Evolutionary conservation across 805 yeast genomes (phyloP), one percentile per base, ranked within the genome.

Genomic region (Phaffomyces thermotolerans): DNA sequence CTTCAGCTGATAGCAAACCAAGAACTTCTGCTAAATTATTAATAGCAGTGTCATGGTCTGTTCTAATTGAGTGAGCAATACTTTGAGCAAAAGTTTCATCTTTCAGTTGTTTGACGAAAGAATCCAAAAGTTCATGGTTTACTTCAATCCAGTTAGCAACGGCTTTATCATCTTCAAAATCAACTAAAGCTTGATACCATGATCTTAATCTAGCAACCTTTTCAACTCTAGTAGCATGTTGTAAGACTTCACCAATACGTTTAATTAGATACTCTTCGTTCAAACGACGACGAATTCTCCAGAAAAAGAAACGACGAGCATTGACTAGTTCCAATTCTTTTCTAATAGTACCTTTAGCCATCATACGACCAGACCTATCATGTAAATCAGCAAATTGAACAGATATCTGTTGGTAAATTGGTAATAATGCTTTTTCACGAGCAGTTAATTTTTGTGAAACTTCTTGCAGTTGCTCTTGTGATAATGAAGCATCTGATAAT

Each of bases 361-460:
- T 66, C 98, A 93, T 93, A 69, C 99, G 91, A 32, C 93, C 95
- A 13, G 97, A 82, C 70, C 97, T 81, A 65, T 93, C 99, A 62
- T 93, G 99, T 62, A 93, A 76, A 65, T 93, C 99, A 39, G 98
- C 99, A 69, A 90, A 93, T 69, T 93, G 98, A 43, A 91, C 85
- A 38, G 95, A 83, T 45, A 93, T 75, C 71, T 93, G 98, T 50
- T 82, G 80, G 67, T 95, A 95, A 50, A 91, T 77, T 54, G 98
- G 98, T 54, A 87, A 64, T 60, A 93, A 72, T 33, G 67, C 71
- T 63, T 76, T 75, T 68, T 93, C 98, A 63, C 99, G 84, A 33
- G 76, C 84, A 41, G 75, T 73, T 52, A 93, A 66, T 64, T 85
- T 70, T 46, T 78, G 75, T 40, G 86, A 72, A 43, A 86, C 60